Evolutionary conservation across 805 yeast species (phyloP), one percentile per base, ranked within the genome.

Genomic region (Lachancea nothofagi): DNA sequence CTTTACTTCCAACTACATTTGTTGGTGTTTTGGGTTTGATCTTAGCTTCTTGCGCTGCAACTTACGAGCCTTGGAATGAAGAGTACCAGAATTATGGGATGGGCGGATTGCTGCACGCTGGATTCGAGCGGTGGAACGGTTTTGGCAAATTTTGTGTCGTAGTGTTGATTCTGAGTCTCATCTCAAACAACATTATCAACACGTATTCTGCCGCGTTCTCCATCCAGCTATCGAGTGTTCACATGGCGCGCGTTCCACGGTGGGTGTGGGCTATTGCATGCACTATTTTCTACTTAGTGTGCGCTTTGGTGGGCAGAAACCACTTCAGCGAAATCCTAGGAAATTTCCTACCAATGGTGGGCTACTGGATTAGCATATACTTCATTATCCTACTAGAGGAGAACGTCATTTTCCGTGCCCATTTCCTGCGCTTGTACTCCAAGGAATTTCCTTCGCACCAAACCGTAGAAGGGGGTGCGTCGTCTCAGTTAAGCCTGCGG

Each of bases 341-440:
- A 8, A 86, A 86, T 53, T 86, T 86, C 62, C 66, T 86, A 52
- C 95, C 96, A 7, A 86, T 86, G 95, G 74, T 86, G 43, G 95
- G 95, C 2, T 86, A 86, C 63, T 86, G 96, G 96, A 75, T 84
- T 41, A 76, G 89, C 42, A 83, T 86, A 65, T 87, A 86, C 59
- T 75, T 80, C 51, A 72, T 75, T n/a, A 57, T 86, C 32, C 61
- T 85, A 24, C 43, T 84, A 2, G 85, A 83, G 48, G 96, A 86
- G 57, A 84, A 84, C 53, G 41, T 71, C 3, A 69, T 85, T 13
- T 86, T 86, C 65, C 71, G 96, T 55, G 70, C 60, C 33, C 51
- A 64, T 29, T 62, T 67, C 41, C 56, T 76, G 10, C 61, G 62
- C 34, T 41, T 71, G n/a, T 72, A 58, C 57, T 63, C 65, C 9